Base-by-base conservation (phyloP, 108 stramenopile genomes). In the Epithemia pelagica region DNA sequence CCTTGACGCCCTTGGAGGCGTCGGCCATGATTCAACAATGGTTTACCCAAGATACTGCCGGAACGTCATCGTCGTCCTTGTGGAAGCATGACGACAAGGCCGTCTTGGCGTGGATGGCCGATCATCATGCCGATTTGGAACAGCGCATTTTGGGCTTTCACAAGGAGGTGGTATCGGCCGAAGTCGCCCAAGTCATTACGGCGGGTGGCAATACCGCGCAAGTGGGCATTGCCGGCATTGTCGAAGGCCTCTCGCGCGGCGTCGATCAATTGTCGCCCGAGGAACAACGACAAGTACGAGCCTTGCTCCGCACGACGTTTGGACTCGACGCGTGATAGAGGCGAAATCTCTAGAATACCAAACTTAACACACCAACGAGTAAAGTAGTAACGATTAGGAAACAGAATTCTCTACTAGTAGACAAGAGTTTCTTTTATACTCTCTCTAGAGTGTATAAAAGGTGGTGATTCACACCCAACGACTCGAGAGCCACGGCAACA, bases 31-130 rank as follows among this genome's bases (percentile, higher is more conserved):
- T 94, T 51, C 83, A 84, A 66, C 76, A 77, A 27, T 94, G 93
- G 93, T 94, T 88, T 68, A 32, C 87, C 52, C 76, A 86, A 32
- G 24, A 24, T 46, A 80, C 80, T 18, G 63, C 76, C 30, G 81
- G 82, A n/a, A 87, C 78, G 65, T n/a, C n/a, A n/a, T 66, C 75
- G 24, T 74, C 76, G 46, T 81, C 72, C 0, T 72, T 74, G 26
- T 90, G 90, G 91, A 73, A 77, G 27, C n/a, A n/a, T n/a, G 82
- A 95, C 54, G 94, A 95, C 72, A 90, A 90, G 72, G 75, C 68
- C 32, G 77, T 95, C 60, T 64, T 95, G 20, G 66, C 77, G 3
- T 95, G 94, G 94, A 88, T 90, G 90, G 86, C 74, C n/a, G 74
- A 91, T 64, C 74, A 87, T 31, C 59, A 91, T 54, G 52, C 67